Base-by-base conservation (phyloP, 2,329 filamentous ascomycete genomes). In the Septoria linicola region DNA sequence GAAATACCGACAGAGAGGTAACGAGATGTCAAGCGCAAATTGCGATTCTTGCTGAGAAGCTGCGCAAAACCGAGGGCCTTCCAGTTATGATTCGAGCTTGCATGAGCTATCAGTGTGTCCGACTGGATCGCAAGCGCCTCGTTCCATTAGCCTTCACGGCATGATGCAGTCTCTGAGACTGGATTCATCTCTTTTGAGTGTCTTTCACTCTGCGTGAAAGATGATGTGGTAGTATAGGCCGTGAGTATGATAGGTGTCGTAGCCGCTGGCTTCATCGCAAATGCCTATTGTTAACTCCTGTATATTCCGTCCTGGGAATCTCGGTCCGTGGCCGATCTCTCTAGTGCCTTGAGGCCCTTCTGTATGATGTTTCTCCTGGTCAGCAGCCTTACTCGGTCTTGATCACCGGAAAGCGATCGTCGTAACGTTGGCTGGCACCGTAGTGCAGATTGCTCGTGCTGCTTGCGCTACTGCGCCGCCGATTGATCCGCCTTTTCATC, bases 401-500 rank as follows among this genome's bases (percentile, higher is more conserved):
- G 32, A 40, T 16, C 21, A 31, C 21, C 2, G 44, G 16, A n/a
- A 30, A 31, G 10, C 17, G n/a, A 17, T 19, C n/a, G 5, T 16
- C n/a, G 5, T 19, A 16, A 4, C 16, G 11, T 19, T 37, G 35
- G 16, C n/a, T n/a, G n/a, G n/a, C n/a, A n/a, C n/a, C 23, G 23
- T 27, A 23, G 39, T 23, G 32, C 34, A 20, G 14, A 30, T 17
- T 20, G 7, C 14, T 16, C 16, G 23, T 8, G 25, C 17, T 40
- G 23, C 20, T 36, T 32, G 25, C 21, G 36, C 35, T 40, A 21
- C 44, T 40, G 11, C 44, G 21, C n/a, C 44, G 44, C 3, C 44
- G 34, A 23, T 37, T 35, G 25, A 42, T 11, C 4, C 39, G 47
- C 27, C 30, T 59, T 40, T 59, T 63, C 14, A 66, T 54, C 35